phyloP scores from a whole-genome alignment of 768 basidiomycete species.

The Suillus luteus region DNA sequence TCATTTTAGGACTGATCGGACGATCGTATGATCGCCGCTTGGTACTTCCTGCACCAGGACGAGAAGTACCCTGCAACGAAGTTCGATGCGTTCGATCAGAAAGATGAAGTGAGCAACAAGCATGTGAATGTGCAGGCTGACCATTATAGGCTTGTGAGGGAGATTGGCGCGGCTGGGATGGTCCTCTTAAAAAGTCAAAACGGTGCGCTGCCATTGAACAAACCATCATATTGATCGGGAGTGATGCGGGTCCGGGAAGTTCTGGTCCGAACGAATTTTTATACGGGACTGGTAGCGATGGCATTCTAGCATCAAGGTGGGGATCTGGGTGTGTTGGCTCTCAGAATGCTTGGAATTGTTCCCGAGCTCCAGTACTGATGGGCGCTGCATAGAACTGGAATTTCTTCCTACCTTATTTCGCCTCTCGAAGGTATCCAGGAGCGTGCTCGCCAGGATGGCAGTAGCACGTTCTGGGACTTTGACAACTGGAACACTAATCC shows the following conservation, averaged over 20 bases:
- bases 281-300: conserved; percentile 54
- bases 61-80: conserved; percentile 62
- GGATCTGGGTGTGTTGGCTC: conserved; percentile 59
- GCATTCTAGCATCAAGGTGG: conserved; percentile 86
- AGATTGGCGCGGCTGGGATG: conserved; percentile 75
- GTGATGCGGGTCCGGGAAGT: conserved; percentile 57
- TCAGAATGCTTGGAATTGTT: not conserved
- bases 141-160: conserved; percentile 65
- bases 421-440: conserved; percentile 75
- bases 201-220: conserved; percentile 54
- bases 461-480: conserved; percentile 61
- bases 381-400: conserved; percentile 46
- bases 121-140: conserved; percentile 71
- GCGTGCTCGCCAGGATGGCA: conserved; percentile 62
- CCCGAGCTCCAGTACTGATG: conserved; percentile 1
- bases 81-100: conserved; percentile 65
- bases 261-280: conserved; percentile 65
- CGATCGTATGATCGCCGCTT: conserved; percentile 66
- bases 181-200: conserved; percentile 75
- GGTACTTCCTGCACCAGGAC: conserved; percentile 64
- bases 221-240: conserved; percentile 58
- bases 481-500: conserved; percentile 62
- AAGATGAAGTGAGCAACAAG: conserved; percentile 54
- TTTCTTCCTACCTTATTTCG: conserved; percentile 76
- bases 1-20: too few species aligned